Percentiles rank a stretch among this genome's conserved stretches.
Conservation (phyloP, 495 filamentous ascomycete species). For the Venustampulla echinocandica region DNA sequence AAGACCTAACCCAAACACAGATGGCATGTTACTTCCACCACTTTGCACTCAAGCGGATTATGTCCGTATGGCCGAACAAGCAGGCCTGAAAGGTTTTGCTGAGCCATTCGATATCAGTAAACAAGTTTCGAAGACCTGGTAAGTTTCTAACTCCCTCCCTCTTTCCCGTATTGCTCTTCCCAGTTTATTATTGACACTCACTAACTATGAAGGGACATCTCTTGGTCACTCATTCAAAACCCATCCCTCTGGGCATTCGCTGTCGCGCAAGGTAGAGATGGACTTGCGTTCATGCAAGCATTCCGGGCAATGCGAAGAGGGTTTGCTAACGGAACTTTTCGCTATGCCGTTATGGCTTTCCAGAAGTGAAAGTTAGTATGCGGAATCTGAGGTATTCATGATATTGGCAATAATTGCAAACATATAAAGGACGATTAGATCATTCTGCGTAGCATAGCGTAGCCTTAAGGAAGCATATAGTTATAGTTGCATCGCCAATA, state of each 20-base stretch:
- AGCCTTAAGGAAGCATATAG: too few species aligned
- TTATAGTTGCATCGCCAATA: too few species aligned
- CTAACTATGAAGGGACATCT: constrained; percentile 44
- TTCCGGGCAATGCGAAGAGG: constrained; percentile 52
- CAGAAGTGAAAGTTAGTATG: constrained; percentile 35
- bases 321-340: constrained; percentile 47
- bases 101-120: constrained; percentile 46
- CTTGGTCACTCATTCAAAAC: constrained; percentile 46
- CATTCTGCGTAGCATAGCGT: too few species aligned
- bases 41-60: constrained; percentile 42
- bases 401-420: too few species aligned
- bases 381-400: too few species aligned
- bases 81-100: constrained; percentile 33
- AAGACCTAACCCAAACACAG: constrained; percentile 24
- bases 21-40: constrained; percentile 48
- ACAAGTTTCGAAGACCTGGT: constrained; percentile 51
- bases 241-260: constrained; percentile 50
- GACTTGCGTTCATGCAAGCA: constrained; percentile 48
- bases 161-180: constrained; percentile 1
- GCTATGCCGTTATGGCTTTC: constrained; percentile 50
- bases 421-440: too few species aligned
- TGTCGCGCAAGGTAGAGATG: constrained; percentile 47
- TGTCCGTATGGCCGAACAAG: constrained; percentile 34
- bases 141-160: constrained; percentile 17
- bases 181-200: background rate